phyloP scores from a whole-genome alignment of 1,139 yeast species.

The Zygotorulaspora mrakii region DNA sequence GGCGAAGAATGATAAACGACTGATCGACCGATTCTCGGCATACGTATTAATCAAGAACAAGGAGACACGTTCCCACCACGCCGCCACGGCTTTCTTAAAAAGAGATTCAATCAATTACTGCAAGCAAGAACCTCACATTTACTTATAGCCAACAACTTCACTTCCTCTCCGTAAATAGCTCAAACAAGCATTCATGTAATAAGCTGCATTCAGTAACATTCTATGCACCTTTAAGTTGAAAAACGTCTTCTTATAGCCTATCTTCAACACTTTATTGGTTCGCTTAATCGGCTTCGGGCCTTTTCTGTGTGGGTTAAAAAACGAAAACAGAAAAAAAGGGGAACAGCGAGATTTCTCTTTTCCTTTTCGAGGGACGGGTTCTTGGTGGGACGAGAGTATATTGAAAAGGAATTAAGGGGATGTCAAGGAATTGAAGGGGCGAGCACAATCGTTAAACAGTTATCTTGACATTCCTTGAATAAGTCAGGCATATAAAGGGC shows the following conservation, averaged over 20 bases:
- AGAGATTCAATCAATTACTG: too few relatives aligned
- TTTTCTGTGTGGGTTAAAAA: slow-evolving; percentile 4
- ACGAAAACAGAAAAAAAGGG: not conserved
- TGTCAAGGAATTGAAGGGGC: too few relatives aligned
- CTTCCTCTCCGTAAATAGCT: slow-evolving; percentile 1
- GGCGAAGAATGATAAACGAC: not conserved
- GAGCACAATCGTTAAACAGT: too few relatives aligned
- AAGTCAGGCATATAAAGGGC: not conserved
- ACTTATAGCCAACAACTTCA: too few relatives aligned
- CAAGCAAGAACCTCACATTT: too few relatives aligned
- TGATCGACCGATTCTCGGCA: not conserved
- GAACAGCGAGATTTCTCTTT: slow-evolving; percentile 1
- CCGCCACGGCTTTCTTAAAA: too few relatives aligned
- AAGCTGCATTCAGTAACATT: too few relatives aligned
- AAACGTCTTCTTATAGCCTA: not conserved
- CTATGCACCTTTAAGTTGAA: not conserved
- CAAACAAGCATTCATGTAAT: too few relatives aligned
- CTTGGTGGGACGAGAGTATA: not conserved
- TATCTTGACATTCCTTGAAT: not conserved
- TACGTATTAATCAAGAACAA: too few relatives aligned
- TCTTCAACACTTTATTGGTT: slow-evolving; percentile 2
- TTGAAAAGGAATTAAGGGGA: too few relatives aligned
- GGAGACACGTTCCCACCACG: not conserved
- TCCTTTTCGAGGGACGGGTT: slow-evolving; percentile 1
- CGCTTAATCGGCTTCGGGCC: not conserved